Evolutionary conservation across 78 protist genomes (phyloP).

Genomic region (Dictyostelium firmibasis): DNA sequence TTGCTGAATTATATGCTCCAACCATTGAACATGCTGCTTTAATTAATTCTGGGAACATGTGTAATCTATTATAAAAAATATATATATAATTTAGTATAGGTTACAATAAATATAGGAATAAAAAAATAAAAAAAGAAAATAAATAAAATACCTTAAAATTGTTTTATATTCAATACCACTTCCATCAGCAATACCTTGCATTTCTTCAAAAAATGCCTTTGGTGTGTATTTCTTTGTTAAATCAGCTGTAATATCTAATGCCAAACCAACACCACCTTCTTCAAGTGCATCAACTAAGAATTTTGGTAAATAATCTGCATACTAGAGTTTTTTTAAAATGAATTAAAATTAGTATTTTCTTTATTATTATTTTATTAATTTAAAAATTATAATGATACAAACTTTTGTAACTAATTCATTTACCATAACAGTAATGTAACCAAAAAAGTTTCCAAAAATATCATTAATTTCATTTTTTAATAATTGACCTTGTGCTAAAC

Average conservation of each 20-base stretch:
- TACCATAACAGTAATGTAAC: slow-evolving; percentile 49
- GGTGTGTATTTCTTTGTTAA: slow-evolving; percentile 74
- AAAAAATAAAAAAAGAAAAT: no score
- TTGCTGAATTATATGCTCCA: slow-evolving; percentile 79
- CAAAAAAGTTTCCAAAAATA: slow-evolving; percentile 57
- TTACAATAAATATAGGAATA: no score
- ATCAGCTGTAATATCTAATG: slow-evolving; percentile 68
- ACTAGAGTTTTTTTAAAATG: neutral
- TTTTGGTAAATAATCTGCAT: slow-evolving; percentile 47
- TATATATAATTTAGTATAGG: no score
- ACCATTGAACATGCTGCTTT: slow-evolving; percentile 87
- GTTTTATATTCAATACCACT: slow-evolving; percentile 59
- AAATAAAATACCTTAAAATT: slow-evolving; percentile 1
- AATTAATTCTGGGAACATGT: slow-evolving; percentile 87
- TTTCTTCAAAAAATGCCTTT: slow-evolving; percentile 67
- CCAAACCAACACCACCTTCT: slow-evolving; percentile 53
- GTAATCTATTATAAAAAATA: neutral
- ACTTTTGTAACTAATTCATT: slow-evolving; percentile 39
- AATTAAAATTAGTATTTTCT: no score
- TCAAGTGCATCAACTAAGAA: slow-evolving; percentile 53
- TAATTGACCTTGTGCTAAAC: slow-evolving; percentile 85
- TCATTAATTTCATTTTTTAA: slow-evolving; percentile 39
- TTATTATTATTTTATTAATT: neutral
- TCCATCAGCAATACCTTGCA: slow-evolving; percentile 82
- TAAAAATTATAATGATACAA: neutral